Conservation (phyloP, 2,329 filamentous ascomycete genomes). For the Dothideomycetidae sp. region DNA sequence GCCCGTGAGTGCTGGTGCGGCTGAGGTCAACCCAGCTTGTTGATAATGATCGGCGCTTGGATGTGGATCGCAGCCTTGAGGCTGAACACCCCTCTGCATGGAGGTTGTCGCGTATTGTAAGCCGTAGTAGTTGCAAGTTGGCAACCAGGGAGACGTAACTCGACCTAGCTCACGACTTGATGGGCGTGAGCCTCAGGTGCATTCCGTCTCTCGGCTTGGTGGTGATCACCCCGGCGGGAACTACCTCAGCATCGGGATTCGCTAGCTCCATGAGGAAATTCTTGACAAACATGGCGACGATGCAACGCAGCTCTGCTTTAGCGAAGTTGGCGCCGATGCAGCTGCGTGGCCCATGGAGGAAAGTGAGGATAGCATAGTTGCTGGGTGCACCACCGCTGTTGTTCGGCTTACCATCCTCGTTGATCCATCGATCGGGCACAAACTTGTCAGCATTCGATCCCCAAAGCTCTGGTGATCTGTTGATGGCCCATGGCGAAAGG, state of each 20-base stretch:
- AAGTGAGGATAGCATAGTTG: slow-evolving; percentile 29
- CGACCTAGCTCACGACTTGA: no score
- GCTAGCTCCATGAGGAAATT: slow-evolving; percentile 13
- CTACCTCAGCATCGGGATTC: slow-evolving; percentile 10
- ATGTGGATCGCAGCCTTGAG: no score
- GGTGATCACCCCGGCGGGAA: slow-evolving; percentile 7
- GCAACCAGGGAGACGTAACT: no score
- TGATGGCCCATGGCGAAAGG: slow-evolving; percentile 29
- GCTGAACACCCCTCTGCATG: no score
- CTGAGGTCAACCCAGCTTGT: no score
- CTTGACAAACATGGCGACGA: slow-evolving; percentile 16
- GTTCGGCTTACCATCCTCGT: slow-evolving; percentile 21
- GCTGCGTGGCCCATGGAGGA: slow-evolving; percentile 26
- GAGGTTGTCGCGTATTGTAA: no score
- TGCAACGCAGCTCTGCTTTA: slow-evolving; percentile 16
- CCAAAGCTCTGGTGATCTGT: slow-evolving; percentile 30
- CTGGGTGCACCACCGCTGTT: slow-evolving; percentile 24
- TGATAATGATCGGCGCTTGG: no score
- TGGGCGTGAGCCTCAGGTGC: slow-evolving; percentile 2
- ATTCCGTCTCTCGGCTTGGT: slow-evolving; percentile 6
- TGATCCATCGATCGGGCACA: slow-evolving; percentile 32
- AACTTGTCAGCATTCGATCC: slow-evolving; percentile 28
- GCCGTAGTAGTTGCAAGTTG: no score
- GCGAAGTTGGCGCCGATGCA: slow-evolving; percentile 21
- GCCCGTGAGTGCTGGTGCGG: no score